A percentile compares a stretch with the other conserved stretches of the same genome.
Conservation (phyloP, 257 asterid species). For the Orobanche coerulescens region DNA sequence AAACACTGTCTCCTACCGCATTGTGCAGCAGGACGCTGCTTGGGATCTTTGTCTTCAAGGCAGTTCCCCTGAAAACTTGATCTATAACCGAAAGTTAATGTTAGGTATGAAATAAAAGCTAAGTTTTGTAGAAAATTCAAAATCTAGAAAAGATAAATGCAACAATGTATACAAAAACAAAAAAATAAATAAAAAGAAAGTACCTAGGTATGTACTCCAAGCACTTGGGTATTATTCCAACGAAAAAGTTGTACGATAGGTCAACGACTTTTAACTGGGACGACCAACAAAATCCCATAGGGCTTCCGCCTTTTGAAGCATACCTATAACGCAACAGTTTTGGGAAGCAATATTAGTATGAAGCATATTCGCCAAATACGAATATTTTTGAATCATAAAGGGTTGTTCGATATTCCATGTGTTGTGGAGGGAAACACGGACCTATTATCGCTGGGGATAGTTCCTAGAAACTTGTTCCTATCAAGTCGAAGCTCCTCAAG, state of each 20-base stretch:
- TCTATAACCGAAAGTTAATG: slow-evolving; percentile 25
- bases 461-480: slow-evolving; percentile 66
- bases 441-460: slow-evolving; percentile 52
- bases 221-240: slow-evolving; percentile 76
- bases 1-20: slow-evolving; percentile 33
- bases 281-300: slow-evolving; percentile 59
- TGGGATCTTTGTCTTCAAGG: slow-evolving; percentile 44
- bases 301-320: slow-evolving; percentile 38
- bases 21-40: slow-evolving; percentile 43
- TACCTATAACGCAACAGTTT: slow-evolving; percentile 34
- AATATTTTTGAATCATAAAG: not conserved
- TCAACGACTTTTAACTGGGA: slow-evolving; percentile 64
- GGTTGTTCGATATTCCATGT: slow-evolving; percentile 34
- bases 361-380: too few species aligned
- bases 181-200: not conserved
- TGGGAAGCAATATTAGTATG: slow-evolving; percentile 2
- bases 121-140: slow-evolving; percentile 4
- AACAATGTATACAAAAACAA: not conserved
- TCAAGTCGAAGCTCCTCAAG: slow-evolving; percentile 79
- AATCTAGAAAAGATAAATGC: not conserved
- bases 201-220: slow-evolving; percentile 68
- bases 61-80: slow-evolving; percentile 52
- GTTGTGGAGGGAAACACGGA: slow-evolving; percentile 31
- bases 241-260: slow-evolving; percentile 73
- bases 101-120: not conserved